Evolutionary conservation across 106 monocot species (phyloP).

Genomic region (Apostasia shenzhenica): DNA sequence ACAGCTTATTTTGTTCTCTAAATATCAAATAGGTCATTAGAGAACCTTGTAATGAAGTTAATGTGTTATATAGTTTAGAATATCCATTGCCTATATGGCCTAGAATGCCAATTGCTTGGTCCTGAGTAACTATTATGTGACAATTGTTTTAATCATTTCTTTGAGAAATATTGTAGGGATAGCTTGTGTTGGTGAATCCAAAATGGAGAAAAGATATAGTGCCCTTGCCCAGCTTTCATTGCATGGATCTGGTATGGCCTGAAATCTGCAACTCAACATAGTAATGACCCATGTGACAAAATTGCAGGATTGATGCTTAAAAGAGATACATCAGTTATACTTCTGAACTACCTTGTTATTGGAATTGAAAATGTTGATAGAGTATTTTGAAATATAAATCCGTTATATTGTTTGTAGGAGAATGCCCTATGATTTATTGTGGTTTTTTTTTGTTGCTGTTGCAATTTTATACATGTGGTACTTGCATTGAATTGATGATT

Average conservation of each 20-base stretch:
- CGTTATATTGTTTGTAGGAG: not conserved
- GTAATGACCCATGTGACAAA: not conserved
- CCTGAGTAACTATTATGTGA: not conserved
- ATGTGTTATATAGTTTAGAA: too few species aligned
- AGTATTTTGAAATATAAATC: not conserved
- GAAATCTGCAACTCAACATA: constrained; percentile 5
- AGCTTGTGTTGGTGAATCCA: constrained; percentile 14
- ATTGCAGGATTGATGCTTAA: constrained; percentile 4
- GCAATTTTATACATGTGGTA: not conserved
- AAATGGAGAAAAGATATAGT: constrained; percentile 11
- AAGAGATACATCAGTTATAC: not conserved
- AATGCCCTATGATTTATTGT: not conserved
- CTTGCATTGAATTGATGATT: not conserved
- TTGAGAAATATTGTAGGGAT: constrained; percentile 19
- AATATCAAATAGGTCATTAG: too few species aligned
- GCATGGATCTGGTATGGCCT: constrained; percentile 17
- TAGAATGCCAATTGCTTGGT: too few species aligned
- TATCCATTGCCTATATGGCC: too few species aligned
- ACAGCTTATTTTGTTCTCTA: too few species aligned
- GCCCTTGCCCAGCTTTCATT: constrained; percentile 7
- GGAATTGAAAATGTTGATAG: not conserved
- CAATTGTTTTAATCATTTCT: constrained; percentile 4
- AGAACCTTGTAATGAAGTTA: too few species aligned
- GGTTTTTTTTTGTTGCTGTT: not conserved
- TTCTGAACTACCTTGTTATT: not conserved